Evolutionary conservation across 805 yeast genomes (phyloP).

Genomic region (Starmerella sirachaensis): DNA sequence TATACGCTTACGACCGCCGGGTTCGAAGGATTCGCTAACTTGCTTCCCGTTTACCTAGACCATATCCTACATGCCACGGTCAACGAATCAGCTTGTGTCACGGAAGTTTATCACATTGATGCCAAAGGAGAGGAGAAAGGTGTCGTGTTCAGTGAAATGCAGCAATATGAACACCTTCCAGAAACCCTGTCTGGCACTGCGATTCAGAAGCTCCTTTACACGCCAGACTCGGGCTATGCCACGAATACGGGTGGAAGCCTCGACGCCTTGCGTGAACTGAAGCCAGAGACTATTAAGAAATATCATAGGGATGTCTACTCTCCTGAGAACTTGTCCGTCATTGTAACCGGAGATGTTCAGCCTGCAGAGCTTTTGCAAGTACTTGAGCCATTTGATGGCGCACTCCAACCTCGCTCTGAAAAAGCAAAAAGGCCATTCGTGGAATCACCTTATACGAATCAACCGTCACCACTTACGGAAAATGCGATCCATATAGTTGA

Average conservation of each 20-base stretch:
- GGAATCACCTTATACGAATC: constrained; percentile 35
- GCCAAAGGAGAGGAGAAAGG: constrained; percentile 87
- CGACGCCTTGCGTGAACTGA: constrained; percentile 57
- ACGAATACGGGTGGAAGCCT: constrained; percentile 91
- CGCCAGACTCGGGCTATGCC: constrained; percentile 64
- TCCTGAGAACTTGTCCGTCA: constrained; percentile 72
- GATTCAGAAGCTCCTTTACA: constrained; percentile 26
- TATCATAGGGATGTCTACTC: constrained; percentile 66
- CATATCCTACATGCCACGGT: constrained; percentile 76
- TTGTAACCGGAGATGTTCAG: constrained; percentile 77
- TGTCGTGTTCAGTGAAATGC: constrained; percentile 96
- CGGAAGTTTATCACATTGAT: constrained; percentile 92
- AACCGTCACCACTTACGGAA: constrained; percentile 34
- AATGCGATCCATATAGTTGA: constrained; percentile 41
- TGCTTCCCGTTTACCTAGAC: constrained; percentile 82
- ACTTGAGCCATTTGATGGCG: constrained; percentile 49
- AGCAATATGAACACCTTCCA: constrained; percentile 71
- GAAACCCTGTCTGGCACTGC: constrained; percentile 42
- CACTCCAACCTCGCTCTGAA: constrained; percentile 20
- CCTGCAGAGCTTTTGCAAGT: constrained; percentile 53
- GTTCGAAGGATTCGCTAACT: constrained; percentile 79
- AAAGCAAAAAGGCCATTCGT: constrained; percentile 60
- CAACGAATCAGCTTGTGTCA: constrained; percentile 78
- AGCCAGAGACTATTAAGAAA: constrained; percentile 58
- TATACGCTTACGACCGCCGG: constrained; percentile 88